Evolutionary conservation across 2,329 filamentous ascomycete species (phyloP), one percentile per base, ranked within the genome.

Genomic region (Phoma herbarum): DNA sequence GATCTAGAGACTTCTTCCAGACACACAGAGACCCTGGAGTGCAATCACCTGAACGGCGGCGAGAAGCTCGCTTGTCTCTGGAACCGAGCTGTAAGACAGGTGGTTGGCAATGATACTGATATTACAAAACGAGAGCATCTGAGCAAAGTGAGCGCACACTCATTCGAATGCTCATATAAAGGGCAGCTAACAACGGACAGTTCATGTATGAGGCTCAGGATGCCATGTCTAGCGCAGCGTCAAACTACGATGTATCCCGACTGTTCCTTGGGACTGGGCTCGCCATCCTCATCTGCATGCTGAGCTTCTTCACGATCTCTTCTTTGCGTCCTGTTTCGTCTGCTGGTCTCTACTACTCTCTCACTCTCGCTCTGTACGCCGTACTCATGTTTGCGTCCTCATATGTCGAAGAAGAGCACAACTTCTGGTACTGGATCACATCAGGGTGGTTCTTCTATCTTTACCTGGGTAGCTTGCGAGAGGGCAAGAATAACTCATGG

Each of bases 331-430:
- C 84, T 2, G 80, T 88, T 28, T 85, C 85, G 0, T 46, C 88
- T 0, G 76, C 85, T 0, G 76, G 75, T 5, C 18, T 77, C n/a
- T 78, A 75, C 64, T 79, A 78, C 59, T 58, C 72, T 2, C 29
- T 78, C 2, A 71, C 74, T 0, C 68, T 75, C 9, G 16, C 71
- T 2, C 69, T 83, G 5, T 97, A 98, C 72, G 88, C 89, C 1
- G 75, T 86, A 35, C 96, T 97, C 87, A 98, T 98, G 93, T 98
- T 98, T 78, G 94, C 93, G 10, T 97, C 92, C 74, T 98, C 93
- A 72, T 99, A 95, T 75, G 92, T 99, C 2, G 95, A 99, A 77
- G 95, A 99, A 78, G 95, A 99, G 76, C 95, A 99, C 48, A 92
- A 98, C 66, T 97, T 97, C 75, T 99, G 95, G 95, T 98, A 99